Evolutionary conservation across 345 rosid genomes (phyloP).

Genomic region (Linum tenue): DNA sequence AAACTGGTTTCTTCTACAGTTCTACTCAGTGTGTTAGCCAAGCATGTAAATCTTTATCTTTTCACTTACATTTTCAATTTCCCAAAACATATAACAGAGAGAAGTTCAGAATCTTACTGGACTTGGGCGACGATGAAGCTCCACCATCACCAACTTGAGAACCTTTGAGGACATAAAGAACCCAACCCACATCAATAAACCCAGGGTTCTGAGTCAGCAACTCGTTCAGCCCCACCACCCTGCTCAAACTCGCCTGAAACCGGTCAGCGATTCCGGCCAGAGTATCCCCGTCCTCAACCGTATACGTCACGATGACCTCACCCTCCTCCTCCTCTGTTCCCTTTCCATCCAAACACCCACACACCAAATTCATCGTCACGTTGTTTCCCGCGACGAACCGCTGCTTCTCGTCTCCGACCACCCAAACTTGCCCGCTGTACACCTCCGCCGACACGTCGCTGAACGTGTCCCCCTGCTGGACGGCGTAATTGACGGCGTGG

Average conservation of each 20-base stretch:
- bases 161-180: conserved; percentile 36
- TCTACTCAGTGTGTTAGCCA: no score
- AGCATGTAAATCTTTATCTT: no score
- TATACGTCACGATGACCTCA: conserved; percentile 42
- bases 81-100: not conserved
- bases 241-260: conserved; percentile 23
- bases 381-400: conserved; percentile 2
- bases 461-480: conserved; percentile 23
- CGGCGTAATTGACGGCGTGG: conserved; percentile 29
- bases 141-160: not conserved
- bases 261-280: conserved; percentile 26
- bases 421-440: conserved; percentile 42
- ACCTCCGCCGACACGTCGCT: conserved; percentile 17
- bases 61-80: no score
- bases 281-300: conserved; percentile 44
- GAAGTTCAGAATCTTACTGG: not conserved
- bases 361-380: conserved; percentile 32
- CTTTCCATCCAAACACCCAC: conserved; percentile 33
- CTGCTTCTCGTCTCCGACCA: conserved; percentile 20
- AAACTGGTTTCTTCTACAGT: no score
- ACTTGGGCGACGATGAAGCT: conserved; percentile 14
- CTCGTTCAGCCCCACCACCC: conserved; percentile 27
- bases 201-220: conserved; percentile 14
- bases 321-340: conserved; percentile 9
- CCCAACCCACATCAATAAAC: conserved; percentile 28